phyloP scores from a whole-genome alignment of 202 grass and related monocot species.

The Hordeum pubiflorum region DNA sequence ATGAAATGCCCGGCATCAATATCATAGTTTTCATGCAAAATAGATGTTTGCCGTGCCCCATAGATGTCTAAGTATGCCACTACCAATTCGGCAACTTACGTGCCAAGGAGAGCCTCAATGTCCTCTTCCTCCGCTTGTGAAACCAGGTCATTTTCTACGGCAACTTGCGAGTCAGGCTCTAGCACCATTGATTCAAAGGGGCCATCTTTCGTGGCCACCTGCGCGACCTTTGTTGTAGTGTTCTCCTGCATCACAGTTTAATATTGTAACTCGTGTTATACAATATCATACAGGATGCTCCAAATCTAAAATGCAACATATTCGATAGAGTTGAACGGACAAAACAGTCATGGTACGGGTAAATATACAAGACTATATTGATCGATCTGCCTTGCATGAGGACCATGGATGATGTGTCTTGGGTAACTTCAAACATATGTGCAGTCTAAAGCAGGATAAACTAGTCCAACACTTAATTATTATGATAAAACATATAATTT shows the following conservation, averaged over 20 bases:
- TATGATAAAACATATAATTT: neutral
- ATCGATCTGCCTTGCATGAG: neutral
- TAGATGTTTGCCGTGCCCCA: conserved; percentile 19
- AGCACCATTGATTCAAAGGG: conserved; percentile 33
- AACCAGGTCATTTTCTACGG: conserved; percentile 72
- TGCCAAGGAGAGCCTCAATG: conserved; percentile 72
- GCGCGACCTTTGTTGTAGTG: conserved; percentile 41
- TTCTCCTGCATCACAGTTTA: conserved; percentile 53
- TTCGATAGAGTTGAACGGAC: neutral
- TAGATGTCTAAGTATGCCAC: neutral
- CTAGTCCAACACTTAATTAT: neutral
- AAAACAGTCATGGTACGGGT: neutral
- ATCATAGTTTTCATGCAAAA: neutral
- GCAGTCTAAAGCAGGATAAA: neutral
- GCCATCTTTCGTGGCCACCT: conserved; percentile 41
- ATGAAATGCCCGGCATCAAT: neutral
- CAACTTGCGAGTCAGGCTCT: conserved; percentile 46
- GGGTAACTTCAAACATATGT: neutral
- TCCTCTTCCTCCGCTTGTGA: conserved; percentile 89
- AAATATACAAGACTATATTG: neutral
- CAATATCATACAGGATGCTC: neutral
- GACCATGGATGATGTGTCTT: neutral
- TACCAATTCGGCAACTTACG: conserved; percentile 39
- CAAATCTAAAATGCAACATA: neutral
- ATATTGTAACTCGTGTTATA: neutral